Conservation (phyloP, 1,284 basidiomycete species). For the Heterobasidion parviporum region DNA sequence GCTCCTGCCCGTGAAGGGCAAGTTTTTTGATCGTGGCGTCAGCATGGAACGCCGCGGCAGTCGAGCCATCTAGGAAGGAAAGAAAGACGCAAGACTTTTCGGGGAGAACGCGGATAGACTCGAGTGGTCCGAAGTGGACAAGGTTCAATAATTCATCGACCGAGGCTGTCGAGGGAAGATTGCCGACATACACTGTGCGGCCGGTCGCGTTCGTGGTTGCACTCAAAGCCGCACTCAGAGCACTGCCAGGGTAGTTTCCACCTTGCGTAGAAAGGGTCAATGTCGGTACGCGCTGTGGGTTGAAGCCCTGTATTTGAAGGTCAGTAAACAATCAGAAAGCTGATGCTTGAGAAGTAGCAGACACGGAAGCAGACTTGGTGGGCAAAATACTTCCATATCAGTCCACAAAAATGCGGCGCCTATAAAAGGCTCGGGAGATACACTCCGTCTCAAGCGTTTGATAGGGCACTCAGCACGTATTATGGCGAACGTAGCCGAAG, state of each 20-base stretch:
- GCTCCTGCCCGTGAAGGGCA: slow-evolving; percentile 83
- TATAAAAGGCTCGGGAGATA: neutral
- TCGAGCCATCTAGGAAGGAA: slow-evolving; percentile 88
- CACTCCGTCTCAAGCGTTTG: too few relatives aligned
- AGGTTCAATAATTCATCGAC: slow-evolving; percentile 97
- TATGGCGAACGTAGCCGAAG: too few relatives aligned
- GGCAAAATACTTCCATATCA: too few relatives aligned
- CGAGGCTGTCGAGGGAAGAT: slow-evolving; percentile 91
- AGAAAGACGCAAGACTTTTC: slow-evolving; percentile 98
- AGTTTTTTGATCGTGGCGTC: slow-evolving; percentile 92
- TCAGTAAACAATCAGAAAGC: neutral
- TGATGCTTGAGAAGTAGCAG: neutral
- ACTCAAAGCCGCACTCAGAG: slow-evolving; percentile 55
- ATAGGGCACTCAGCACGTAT: too few relatives aligned
- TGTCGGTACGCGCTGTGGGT: slow-evolving; percentile 53
- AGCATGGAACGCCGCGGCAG: slow-evolving; percentile 90
- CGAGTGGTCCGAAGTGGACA: slow-evolving; percentile 96
- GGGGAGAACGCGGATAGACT: slow-evolving; percentile 90
- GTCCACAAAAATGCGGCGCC: too few relatives aligned
- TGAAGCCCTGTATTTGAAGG: slow-evolving; percentile 16
- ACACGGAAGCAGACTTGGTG: neutral
- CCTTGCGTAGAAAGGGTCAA: slow-evolving; percentile 52
- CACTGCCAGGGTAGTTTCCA: slow-evolving; percentile 68
- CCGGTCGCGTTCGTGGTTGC: slow-evolving; percentile 58
- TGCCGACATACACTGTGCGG: slow-evolving; percentile 96